A percentile compares a stretch with the other conserved stretches of the same genome.
Conservation (phyloP, 371 early-diverging fungal species). For the Actinomortierella ambigua region DNA sequence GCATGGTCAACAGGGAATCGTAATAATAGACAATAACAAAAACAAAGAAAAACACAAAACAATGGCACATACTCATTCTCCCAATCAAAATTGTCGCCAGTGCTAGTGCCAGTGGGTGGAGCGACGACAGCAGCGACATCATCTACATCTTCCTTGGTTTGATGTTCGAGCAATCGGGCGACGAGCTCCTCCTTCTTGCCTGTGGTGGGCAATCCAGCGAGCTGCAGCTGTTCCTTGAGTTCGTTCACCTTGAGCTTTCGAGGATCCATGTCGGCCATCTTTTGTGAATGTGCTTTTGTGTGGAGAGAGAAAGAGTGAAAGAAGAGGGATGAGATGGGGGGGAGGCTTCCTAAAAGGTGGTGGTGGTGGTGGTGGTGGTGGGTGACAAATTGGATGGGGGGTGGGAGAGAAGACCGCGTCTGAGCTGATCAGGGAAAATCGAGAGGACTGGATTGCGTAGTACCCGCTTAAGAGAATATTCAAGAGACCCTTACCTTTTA, state of each 20-base stretch:
- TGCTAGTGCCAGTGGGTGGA: conserved; percentile 21
- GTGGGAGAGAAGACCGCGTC: too few relatives aligned
- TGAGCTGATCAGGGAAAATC: neutral
- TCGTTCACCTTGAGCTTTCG: conserved; percentile 65
- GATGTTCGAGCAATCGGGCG: conserved; percentile 63
- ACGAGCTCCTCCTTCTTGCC: conserved; percentile 76
- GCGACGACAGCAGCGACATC: conserved; percentile 31
- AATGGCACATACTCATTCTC: conserved; percentile 26
- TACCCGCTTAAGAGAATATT: too few relatives aligned
- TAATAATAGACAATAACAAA: too few relatives aligned
- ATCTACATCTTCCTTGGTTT: conserved; percentile 56
- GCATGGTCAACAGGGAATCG: too few relatives aligned
- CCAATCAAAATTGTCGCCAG: conserved; percentile 38
- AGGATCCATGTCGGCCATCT: conserved; percentile 31
- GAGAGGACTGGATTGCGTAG: neutral
- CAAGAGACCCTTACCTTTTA: too few relatives aligned
- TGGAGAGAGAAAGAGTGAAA: neutral
- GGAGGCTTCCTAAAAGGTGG: too few relatives aligned
- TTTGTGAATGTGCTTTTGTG: conserved; percentile 1
- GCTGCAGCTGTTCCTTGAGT: conserved; percentile 65
- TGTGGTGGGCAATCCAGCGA: conserved; percentile 58
- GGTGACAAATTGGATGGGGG: too few relatives aligned
- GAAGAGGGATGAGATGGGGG: too few relatives aligned
- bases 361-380: too few relatives aligned
- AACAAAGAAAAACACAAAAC: neutral